Evolutionary conservation across 2,329 filamentous ascomycete genomes (phyloP).

Genomic region (Fusarium sp.): DNA sequence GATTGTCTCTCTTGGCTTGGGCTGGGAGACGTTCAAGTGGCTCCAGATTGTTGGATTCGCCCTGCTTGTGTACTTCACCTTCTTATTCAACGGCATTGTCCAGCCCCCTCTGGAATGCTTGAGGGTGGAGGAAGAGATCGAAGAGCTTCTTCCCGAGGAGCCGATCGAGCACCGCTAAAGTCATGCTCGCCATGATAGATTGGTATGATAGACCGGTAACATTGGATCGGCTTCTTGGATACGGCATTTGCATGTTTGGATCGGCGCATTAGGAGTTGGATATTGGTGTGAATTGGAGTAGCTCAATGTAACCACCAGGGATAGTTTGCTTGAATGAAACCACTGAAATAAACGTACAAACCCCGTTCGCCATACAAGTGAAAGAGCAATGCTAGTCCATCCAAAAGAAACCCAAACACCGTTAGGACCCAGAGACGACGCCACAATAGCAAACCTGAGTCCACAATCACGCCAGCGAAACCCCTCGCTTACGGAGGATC

Average conservation of each 20-base stretch:
- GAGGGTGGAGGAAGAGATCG: conserved; percentile 64
- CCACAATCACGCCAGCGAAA: background rate
- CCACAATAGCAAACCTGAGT: conserved; percentile 17
- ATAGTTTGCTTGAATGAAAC: conserved; percentile 1
- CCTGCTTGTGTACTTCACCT: conserved; percentile 94
- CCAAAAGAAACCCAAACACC: conserved; percentile 15
- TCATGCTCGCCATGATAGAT: background rate
- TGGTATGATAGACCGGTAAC: background rate
- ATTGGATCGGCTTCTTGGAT: background rate
- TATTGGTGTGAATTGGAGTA: conserved; percentile 8
- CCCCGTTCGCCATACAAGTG: conserved; percentile 19
- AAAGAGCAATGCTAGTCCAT: conserved; percentile 22
- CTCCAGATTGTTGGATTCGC: conserved; percentile 91
- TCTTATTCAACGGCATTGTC: conserved; percentile 96
- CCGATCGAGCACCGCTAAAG: conserved; percentile 77
- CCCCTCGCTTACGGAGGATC: background rate
- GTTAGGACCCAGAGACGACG: conserved; percentile 35
- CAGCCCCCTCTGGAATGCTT: conserved; percentile 81
- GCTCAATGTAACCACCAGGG: conserved; percentile 9
- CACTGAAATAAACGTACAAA: conserved; percentile 5
- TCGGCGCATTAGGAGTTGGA: conserved; percentile 20
- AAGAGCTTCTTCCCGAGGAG: conserved; percentile 81
- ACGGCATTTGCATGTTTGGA: conserved; percentile 1
- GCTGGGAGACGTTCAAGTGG: conserved; percentile 99
- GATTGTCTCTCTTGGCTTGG: conserved; percentile 91